These are phyloP conservation scores for Yarrowia deformans DNA, from an alignment of 805 yeast species.

Conservation along the genomic window DNA sequence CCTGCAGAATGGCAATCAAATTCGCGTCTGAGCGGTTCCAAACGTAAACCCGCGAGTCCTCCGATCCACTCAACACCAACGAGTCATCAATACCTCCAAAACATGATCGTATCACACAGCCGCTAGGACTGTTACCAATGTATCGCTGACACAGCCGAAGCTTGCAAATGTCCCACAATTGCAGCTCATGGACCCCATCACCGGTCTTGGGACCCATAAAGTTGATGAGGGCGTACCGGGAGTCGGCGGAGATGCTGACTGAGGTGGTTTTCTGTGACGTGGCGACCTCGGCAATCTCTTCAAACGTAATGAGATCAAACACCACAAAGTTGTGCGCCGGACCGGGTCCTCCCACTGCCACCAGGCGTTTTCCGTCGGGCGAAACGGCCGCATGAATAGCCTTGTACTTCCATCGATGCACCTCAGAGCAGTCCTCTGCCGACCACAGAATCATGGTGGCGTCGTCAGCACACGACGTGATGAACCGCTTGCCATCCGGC, in stretches of 20 bases:
- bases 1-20: constrained; percentile 65
- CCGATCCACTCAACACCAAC: constrained; percentile 80
- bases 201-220: constrained; percentile 16
- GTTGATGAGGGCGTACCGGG: constrained; percentile 62
- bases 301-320: constrained; percentile 58
- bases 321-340: constrained; percentile 60
- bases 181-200: constrained; percentile 55
- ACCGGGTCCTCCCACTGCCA: constrained; percentile 67
- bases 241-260: constrained; percentile 65
- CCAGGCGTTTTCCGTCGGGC: constrained; percentile 65
- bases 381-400: constrained; percentile 74
- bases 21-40: constrained; percentile 81
- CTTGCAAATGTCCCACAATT: constrained; percentile 76
- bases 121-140: constrained; percentile 74
- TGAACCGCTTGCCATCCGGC: constrained; percentile 62
- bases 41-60: constrained; percentile 76
- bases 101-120: constrained; percentile 74
- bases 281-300: constrained; percentile 56
- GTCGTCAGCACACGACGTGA: constrained; percentile 68
- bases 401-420: constrained; percentile 54
- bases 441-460: constrained; percentile 56
- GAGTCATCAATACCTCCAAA: constrained; percentile 77
- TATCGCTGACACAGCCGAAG: constrained; percentile 67
- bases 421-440: constrained; percentile 45
- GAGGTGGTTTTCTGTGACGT: constrained; percentile 70